Conservation (phyloP, 495 filamentous ascomycete genomes). For the Xylaria castorea region DNA sequence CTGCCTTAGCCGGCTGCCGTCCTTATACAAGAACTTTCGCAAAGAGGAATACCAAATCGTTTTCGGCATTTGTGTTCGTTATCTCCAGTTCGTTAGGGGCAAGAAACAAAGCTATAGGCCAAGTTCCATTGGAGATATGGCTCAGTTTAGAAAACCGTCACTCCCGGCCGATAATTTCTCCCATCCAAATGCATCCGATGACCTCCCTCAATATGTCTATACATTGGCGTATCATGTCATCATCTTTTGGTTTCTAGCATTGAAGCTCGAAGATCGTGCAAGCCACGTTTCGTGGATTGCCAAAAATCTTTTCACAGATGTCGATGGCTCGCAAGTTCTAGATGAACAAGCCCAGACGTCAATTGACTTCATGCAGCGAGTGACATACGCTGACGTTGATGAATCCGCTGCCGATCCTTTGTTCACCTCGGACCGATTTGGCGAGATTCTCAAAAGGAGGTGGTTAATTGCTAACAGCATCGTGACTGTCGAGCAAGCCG, state of each 20-base stretch:
- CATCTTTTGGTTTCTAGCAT: slow-evolving; percentile 91
- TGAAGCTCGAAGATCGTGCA: slow-evolving; percentile 81
- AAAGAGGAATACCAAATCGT: slow-evolving; percentile 89
- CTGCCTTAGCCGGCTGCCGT: slow-evolving; percentile 81
- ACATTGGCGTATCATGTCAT: slow-evolving; percentile 93
- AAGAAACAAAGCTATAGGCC: slow-evolving; percentile 51
- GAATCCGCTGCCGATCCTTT: slow-evolving; percentile 71
- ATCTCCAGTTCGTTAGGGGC: slow-evolving; percentile 73
- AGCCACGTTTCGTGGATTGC: slow-evolving; percentile 91
- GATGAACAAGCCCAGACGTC: slow-evolving; percentile 95
- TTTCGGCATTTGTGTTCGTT: slow-evolving; percentile 93
- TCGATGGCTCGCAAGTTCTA: slow-evolving; percentile 72
- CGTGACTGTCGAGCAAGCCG: slow-evolving; percentile 82
- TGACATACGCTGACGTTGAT: slow-evolving; percentile 83
- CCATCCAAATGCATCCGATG: slow-evolving; percentile 56
- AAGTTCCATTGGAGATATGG: slow-evolving; percentile 38
- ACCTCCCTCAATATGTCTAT: slow-evolving; percentile 89
- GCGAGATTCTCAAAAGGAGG: slow-evolving; percentile 71
- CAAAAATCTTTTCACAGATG: slow-evolving; percentile 80
- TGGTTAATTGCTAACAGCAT: slow-evolving; percentile 92
- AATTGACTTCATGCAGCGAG: slow-evolving; percentile 94
- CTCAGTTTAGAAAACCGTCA: slow-evolving; percentile 23
- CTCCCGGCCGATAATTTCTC: slow-evolving; percentile 35
- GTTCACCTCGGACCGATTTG: slow-evolving; percentile 67
- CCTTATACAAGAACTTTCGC: slow-evolving; percentile 84